Conservation (phyloP, 2,329 filamentous ascomycete species). For the Juglanconis juglandina region DNA sequence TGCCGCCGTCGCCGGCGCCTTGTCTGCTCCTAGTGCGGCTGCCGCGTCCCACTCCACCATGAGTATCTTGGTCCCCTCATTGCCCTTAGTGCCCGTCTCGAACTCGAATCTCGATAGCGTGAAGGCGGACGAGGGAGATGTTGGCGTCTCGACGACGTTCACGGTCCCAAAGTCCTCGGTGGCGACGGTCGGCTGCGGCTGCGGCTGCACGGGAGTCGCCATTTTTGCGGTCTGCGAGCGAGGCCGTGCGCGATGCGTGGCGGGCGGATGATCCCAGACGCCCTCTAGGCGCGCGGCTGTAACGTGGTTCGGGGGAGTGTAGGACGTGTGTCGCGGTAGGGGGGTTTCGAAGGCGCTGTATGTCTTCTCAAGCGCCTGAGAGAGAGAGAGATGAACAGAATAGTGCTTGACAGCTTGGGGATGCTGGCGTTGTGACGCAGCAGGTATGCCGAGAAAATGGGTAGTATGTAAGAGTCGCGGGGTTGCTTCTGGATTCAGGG, state of each 20-base stretch:
- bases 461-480: slow-evolving; percentile 1
- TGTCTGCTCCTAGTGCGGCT: slow-evolving; percentile 10
- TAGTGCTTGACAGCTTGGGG: not conserved
- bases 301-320: not conserved
- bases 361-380: not conserved
- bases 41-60: slow-evolving; percentile 82
- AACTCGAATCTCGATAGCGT: slow-evolving; percentile 87
- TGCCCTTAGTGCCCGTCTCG: slow-evolving; percentile 64
- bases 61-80: slow-evolving; percentile 84
- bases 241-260: slow-evolving; percentile 3
- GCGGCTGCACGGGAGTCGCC: no score
- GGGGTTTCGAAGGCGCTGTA: not conserved
- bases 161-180: slow-evolving; percentile 12
- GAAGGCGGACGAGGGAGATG: slow-evolving; percentile 41
- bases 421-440: slow-evolving; percentile 4
- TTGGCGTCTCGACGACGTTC: slow-evolving; percentile 36
- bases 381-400: not conserved
- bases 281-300: slow-evolving; percentile 16
- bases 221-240: not conserved
- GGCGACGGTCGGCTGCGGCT: slow-evolving; percentile 11
- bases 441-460: not conserved
- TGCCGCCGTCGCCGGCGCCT: not conserved
- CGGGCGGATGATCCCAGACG: slow-evolving; percentile 4
- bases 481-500: not conserved
- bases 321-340: not conserved